These are phyloP conservation scores for Vaucheria bursata DNA, from an alignment of 352 stramenopile species.

Conservation along the genomic window DNA sequence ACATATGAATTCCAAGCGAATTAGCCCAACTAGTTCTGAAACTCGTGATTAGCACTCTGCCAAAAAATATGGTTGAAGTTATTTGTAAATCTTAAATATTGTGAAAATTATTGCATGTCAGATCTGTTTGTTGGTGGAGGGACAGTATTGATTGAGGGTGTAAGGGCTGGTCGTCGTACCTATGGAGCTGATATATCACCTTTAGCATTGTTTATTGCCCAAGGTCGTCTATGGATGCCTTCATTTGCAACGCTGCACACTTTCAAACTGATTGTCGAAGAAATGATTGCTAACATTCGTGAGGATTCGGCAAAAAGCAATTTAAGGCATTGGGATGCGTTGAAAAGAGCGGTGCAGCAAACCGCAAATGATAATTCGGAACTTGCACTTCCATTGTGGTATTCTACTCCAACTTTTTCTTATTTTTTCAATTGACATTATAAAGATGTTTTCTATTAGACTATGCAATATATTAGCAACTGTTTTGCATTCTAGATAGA, in stretches of 20 bases:
- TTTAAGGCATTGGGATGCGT: background rate
- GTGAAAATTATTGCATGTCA: constrained; percentile 4
- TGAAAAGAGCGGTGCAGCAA: background rate
- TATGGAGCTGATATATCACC: constrained; percentile 27
- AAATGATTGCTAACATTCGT: background rate
- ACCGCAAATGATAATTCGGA: constrained; percentile 3
- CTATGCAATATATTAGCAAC: too few relatives aligned
- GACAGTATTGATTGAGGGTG: constrained; percentile 29
- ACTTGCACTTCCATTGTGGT: constrained; percentile 23
- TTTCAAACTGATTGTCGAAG: constrained; percentile 13
- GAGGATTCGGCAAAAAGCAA: background rate
- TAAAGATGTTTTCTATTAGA: too few relatives aligned
- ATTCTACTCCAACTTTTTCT: too few relatives aligned
- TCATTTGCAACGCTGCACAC: constrained; percentile 12
- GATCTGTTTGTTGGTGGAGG: constrained; percentile 37
- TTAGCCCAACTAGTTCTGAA: background rate
- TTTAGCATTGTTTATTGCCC: constrained; percentile 26
- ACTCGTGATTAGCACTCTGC: background rate
- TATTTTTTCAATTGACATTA: too few relatives aligned
- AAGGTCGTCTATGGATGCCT: constrained; percentile 24
- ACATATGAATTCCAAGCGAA: background rate
- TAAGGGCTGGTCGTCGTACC: constrained; percentile 19
- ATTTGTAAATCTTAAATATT: background rate
- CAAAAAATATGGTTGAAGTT: background rate
- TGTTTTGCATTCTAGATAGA: too few relatives aligned